Percentiles rank a stretch among this genome's conserved stretches.
Conservation (phyloP, 2,329 filamentous ascomycete species). For the Diaporthe sp. region DNA sequence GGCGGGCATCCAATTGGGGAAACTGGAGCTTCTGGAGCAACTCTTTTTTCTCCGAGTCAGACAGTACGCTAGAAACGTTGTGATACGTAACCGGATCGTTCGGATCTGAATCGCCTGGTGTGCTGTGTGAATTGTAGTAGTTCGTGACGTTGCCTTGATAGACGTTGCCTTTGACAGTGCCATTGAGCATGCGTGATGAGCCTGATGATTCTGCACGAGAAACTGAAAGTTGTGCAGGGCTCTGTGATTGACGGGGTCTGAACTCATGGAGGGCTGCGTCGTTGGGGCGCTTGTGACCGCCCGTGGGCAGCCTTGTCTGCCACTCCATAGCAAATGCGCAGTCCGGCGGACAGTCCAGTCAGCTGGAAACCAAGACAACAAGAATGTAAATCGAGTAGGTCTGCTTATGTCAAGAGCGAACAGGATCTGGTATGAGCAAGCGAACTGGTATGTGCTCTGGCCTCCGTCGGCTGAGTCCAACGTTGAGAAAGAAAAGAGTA, state of each 20-base stretch:
- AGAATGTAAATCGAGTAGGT: neutral
- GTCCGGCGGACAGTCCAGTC: neutral
- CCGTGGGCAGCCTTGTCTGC: neutral
- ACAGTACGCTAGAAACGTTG: neutral
- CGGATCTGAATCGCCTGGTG: too few species aligned
- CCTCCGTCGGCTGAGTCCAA: neutral
- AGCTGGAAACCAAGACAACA: neutral
- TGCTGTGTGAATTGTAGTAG: neutral
- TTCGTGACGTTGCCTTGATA: neutral
- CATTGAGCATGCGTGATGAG: neutral
- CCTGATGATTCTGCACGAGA: constrained; percentile 1
- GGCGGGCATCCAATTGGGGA: constrained; percentile 54
- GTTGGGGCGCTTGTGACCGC: neutral
- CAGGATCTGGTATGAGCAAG: neutral
- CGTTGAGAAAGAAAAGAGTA: neutral
- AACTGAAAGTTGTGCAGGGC: neutral
- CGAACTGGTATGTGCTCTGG: neutral
- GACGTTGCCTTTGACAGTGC: neutral
- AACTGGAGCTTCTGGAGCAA: constrained; percentile 54
- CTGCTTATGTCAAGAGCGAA: neutral
- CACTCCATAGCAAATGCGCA: neutral
- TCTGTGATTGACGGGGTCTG: neutral
- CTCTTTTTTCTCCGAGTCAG: neutral
- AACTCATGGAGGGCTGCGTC: neutral
- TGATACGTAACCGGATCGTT: neutral